Evolutionary conservation across 805 yeast species (phyloP), one percentile per base, ranked within the genome.

Genomic region (Lipomyces mesembrius): DNA sequence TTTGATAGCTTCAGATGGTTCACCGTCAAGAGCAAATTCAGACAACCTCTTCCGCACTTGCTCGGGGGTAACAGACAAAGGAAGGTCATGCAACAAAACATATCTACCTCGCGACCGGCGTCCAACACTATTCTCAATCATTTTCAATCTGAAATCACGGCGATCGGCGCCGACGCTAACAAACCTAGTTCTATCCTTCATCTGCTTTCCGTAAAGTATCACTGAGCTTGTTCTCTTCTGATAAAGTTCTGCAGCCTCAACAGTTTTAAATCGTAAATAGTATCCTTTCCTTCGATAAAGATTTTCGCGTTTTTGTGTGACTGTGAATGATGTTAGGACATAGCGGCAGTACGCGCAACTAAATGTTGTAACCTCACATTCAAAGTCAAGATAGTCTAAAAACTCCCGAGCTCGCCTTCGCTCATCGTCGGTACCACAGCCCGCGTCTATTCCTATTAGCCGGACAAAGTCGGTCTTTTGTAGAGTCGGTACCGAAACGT

Each of bases 221-320:
- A 43, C 49, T n/a, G 49, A 43, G 49, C 22, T 7, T 43, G 49
- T 43, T 17, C 22, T 43, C 22, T 7, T 43, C 49, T n/a, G 20
- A 54, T 54, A 54, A 8, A 54, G 35, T 17, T 54, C 22, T 29
- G 57, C 57, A 7, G 57, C 57, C 37, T 29, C 37, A 54, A 29
- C 37, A 0, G 25, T 29, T 29, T 54, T 54, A 5, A 54, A 54
- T n/a, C 22, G 57, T 29, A 54, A 34, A 34, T 54, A 54, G 37
- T 54, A 54, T n/a, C 57, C 57, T 17, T 17, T 34, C 11, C 37
- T 17, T 34, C 37, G 34, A 17, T 54, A 6, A 4, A 54, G 57
- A 54, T 54, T 29, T 14, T 29, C 37, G 20, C 57, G 34, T 6
- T 54, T 54, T 54, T 6, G 37, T 29, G 3, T 29, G 43, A 54